Evolutionary conservation across 805 yeast genomes (phyloP).

Genomic region (Komagataella populi): DNA sequence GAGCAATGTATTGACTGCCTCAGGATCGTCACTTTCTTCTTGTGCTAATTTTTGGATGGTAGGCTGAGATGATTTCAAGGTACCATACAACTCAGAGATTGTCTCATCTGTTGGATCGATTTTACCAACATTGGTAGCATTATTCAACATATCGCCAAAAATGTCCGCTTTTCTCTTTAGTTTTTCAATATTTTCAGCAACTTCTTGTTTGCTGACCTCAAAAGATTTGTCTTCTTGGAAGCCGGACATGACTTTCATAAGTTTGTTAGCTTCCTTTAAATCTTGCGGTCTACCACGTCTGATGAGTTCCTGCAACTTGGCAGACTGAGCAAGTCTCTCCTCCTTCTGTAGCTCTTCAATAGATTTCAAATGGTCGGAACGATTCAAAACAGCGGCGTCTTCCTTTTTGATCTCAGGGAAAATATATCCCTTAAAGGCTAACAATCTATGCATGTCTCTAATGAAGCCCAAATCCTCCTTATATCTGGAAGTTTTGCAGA

Average conservation of each 20-base stretch:
- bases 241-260: slow-evolving; percentile 98
- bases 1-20: slow-evolving; percentile 46
- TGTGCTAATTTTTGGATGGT: slow-evolving; percentile 72
- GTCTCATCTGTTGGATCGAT: slow-evolving; percentile 52
- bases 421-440: slow-evolving; percentile 79
- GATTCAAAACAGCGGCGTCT: slow-evolving; percentile 88
- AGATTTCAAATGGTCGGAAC: slow-evolving; percentile 75
- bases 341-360: slow-evolving; percentile 86
- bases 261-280: slow-evolving; percentile 86
- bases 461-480: slow-evolving; percentile 87
- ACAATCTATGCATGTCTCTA: slow-evolving; percentile 88
- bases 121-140: slow-evolving; percentile 26
- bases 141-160: slow-evolving; percentile 71
- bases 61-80: slow-evolving; percentile 78
- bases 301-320: slow-evolving; percentile 89
- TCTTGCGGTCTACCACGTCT: slow-evolving; percentile 94
- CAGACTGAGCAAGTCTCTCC: slow-evolving; percentile 84
- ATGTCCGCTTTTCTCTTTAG: slow-evolving; percentile 77
- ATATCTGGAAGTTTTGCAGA: slow-evolving; percentile 79
- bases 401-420: slow-evolving; percentile 88
- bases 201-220: slow-evolving; percentile 62
- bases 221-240: slow-evolving; percentile 70
- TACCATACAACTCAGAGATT: slow-evolving; percentile 56
- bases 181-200: slow-evolving; percentile 73
- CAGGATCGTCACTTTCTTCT: slow-evolving; percentile 65